A percentile compares a stretch with the other conserved stretches of the same genome.
phyloP scores from a whole-genome alignment of 768 basidiomycete species.

The Artomyces pyxidatus region DNA sequence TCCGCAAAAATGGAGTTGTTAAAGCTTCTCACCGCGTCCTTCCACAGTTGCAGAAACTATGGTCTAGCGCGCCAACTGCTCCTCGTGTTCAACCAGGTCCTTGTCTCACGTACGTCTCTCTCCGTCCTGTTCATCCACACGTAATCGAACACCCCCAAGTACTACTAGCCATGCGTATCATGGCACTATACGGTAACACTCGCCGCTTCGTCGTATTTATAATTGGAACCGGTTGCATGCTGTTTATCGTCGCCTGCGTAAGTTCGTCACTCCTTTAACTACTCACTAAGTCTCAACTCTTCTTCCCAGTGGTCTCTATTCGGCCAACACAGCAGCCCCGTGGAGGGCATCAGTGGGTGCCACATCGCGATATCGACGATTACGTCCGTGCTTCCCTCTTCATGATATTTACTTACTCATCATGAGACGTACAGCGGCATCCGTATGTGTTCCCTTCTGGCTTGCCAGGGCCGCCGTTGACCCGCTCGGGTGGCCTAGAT shows the following conservation, averaged over 20 bases:
- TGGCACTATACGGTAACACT: slow-evolving; percentile 40
- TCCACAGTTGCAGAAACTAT: slow-evolving; percentile 32
- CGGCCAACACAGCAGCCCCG: slow-evolving; percentile 21
- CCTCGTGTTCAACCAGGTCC: slow-evolving; percentile 35
- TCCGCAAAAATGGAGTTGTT: too few relatives aligned
- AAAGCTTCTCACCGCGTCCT: not conserved
- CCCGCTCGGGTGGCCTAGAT: slow-evolving; percentile 16
- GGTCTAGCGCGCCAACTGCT: slow-evolving; percentile 33
- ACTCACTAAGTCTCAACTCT: too few relatives aligned
- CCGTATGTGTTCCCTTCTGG: slow-evolving; percentile 13
- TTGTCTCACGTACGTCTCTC: slow-evolving; percentile 35
- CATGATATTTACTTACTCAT: not conserved
- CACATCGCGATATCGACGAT: slow-evolving; percentile 8
- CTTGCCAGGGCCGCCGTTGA: too few relatives aligned
- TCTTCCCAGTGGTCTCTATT: slow-evolving; percentile 34
- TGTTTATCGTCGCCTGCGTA: slow-evolving; percentile 30
- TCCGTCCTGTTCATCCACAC: not conserved
- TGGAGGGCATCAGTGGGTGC: slow-evolving; percentile 14
- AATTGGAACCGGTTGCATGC: slow-evolving; percentile 23
- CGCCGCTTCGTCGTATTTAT: slow-evolving; percentile 29
- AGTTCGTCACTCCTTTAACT: slow-evolving; percentile 19
- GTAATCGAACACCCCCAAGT: slow-evolving; percentile 20
- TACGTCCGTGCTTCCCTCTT: slow-evolving; percentile 18
- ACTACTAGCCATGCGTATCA: slow-evolving; percentile 39
- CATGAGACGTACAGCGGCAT: slow-evolving; percentile 13